phyloP scores from a whole-genome alignment of 1,284 basidiomycete genomes.

The Apiotrichum sp. region DNA sequence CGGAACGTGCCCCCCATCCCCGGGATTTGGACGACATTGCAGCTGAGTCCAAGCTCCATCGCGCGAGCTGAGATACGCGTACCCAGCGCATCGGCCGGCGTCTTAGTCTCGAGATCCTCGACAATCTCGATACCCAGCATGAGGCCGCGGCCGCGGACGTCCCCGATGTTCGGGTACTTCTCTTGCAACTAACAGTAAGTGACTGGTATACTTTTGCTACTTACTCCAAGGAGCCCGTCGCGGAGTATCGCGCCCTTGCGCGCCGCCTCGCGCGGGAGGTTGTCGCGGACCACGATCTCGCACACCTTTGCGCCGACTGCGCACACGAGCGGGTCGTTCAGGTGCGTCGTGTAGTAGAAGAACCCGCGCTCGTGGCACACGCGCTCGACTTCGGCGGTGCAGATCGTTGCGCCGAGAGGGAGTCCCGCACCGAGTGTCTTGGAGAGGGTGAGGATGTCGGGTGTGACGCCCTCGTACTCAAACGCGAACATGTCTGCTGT shows the following conservation, averaged over 20 bases:
- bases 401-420: conserved; percentile 75
- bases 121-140: conserved; percentile 78
- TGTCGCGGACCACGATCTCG: conserved; percentile 56
- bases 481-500: conserved; percentile 50
- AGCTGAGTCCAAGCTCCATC: conserved; percentile 70
- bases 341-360: conserved; percentile 35
- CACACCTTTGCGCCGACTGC: conserved; percentile 62
- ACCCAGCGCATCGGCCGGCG: conserved; percentile 43
- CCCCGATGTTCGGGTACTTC: conserved; percentile 57
- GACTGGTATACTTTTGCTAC: not conserved
- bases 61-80: conserved; percentile 54
- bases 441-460: conserved; percentile 78
- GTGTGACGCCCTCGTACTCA: conserved; percentile 69
- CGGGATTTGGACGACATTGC: conserved; percentile 42
- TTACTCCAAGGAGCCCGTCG: conserved; percentile 21
- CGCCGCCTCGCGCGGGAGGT: conserved; percentile 19
- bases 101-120: conserved; percentile 37
- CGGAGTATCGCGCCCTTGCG: conserved; percentile 52
- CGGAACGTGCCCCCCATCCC: conserved; percentile 52
- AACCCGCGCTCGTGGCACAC: conserved; percentile 45
- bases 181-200: conserved; percentile 31
- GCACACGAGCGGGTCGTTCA: conserved; percentile 31
- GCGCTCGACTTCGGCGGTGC: conserved; percentile 56
- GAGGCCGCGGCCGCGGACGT: conserved; percentile 69
- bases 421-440: conserved; percentile 94